Evolutionary conservation across 2,329 filamentous ascomycete species (phyloP), one percentile per base, ranked within the genome.

Genomic region (Exophiala sideris): DNA sequence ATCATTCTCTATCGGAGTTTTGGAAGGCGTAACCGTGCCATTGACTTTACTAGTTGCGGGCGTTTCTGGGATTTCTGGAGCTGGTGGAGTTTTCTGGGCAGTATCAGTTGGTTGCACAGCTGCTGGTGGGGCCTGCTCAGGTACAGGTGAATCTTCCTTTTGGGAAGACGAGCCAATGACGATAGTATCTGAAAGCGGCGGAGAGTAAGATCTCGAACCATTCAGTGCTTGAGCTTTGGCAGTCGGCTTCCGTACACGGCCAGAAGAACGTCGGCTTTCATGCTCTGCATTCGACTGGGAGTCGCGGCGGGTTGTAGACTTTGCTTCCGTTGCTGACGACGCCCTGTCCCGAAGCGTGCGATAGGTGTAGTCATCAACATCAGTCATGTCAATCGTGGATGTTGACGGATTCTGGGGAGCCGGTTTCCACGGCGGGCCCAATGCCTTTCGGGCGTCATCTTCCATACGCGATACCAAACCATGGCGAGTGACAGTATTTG

Each of bases 221-320:
- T 45, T 24, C 9, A 58, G 47, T 9, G 56, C 58, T 41, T 56
- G 56, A 39, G 56, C 56, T 55, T 61, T 61, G 42, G 50, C 58
- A 10, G 56, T 61, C 16, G 45, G 58, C 35, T 61, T 61, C 33
- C 58, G 47, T 7, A 54, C 29, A 11, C 58, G 58, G 11, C 53
- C 54, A 38, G 56, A 58, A 21, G 54, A 34, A 42, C 56, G 50
- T 44, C 51, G 45, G 34, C 38, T 34, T n/a, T 21, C 38, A 16
- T 18, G 40, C 10, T 35, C 29, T 11, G 48, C 10, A 32, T 45
- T 35, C 3, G 39, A 14, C 14, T 44, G 16, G n/a, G 24, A 29
- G 24, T 51, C 12, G 20, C 18, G 14, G 20, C 33, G 47, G 11
- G 20, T 8, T n/a, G 35, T n/a, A 18, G 33, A 36, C 18, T 55